phyloP scores from a whole-genome alignment of 306 rosid genomes.

The Cucumis melo region DNA sequence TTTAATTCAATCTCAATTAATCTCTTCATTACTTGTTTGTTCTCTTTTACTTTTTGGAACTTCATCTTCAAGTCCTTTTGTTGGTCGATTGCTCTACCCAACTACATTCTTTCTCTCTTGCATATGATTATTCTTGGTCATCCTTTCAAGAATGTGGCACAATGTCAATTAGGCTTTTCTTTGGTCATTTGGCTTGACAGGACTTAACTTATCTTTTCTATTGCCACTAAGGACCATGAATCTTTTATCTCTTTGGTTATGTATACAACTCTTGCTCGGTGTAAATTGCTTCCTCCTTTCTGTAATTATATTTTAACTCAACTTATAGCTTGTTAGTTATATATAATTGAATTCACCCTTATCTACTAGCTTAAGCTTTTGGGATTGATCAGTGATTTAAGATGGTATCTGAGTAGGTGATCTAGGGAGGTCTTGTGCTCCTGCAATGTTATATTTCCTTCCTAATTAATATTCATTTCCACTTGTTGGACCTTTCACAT shows the following conservation, averaged over 20 bases:
- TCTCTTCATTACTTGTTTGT: background rate
- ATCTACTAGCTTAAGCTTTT: too few species aligned
- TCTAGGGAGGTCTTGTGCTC: too few species aligned
- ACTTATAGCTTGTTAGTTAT: background rate
- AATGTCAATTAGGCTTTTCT: background rate
- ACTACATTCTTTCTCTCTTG: background rate
- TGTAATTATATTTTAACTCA: background rate
- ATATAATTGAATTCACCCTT: too few species aligned
- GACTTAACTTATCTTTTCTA: background rate
- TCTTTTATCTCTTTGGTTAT: background rate
- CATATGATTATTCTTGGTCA: background rate
- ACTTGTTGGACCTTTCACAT: too few species aligned
- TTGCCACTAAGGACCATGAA: background rate
- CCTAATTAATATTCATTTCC: too few species aligned
- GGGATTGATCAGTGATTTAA: too few species aligned
- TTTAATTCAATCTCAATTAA: too few species aligned
- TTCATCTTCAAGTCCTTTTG: background rate
- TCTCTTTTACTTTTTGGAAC: background rate
- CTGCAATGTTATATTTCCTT: too few species aligned
- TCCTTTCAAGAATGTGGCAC: background rate
- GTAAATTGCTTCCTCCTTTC: background rate
- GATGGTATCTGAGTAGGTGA: too few species aligned
- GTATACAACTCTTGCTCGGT: background rate
- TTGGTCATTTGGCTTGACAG: background rate
- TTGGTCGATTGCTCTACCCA: background rate